Evolutionary conservation across 441 rosid species (phyloP), one percentile per base, ranked within the genome.

Genomic region (Populus hybrid): DNA sequence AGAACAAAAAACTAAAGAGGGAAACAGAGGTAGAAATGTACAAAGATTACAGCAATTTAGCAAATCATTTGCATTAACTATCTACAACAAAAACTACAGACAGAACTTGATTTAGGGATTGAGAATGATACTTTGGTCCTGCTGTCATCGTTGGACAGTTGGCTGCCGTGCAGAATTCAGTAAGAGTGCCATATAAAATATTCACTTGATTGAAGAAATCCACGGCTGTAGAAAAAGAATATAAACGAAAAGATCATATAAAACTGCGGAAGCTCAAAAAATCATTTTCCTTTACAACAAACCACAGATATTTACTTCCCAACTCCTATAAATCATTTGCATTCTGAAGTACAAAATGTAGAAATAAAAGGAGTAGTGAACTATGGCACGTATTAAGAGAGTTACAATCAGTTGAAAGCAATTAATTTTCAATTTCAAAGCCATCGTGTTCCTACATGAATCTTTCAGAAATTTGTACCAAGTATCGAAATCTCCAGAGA

Each of bases 121-220:
- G 20, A 81, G 80, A 70, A 74, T 16, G 63, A 67, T 95, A 94
- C 99, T 94, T 96, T 81, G 98, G 97, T 79, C 98, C 99, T 78
- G 98, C 99, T 73, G 93, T 88, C 98, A 96, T 96, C 40, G 98
- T 93, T 82, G 99, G 97, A 81, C 98, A 96, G 84, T 87, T 92
- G 72, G 89, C 87, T 38, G 94, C 81, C 6, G 98, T 96, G 81
- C 98, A 94, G 88, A 96, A 94, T 83, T 96, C 98, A 3, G 98
- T 94, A 28, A 96, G 94, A 8, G 98, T 96, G 70, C 98, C 98
- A 79, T 89, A 94, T 68, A 96, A 91, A 83, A 96, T 89, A 83
- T 96, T 94, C 92, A 96, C 98, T 85, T 96, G 98, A 83, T 96
- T 96, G 86, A 96, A 96, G 90, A 96, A 96, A 84, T 96, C 98